These are phyloP conservation scores for Eremomyces bilateralis DNA, from an alignment of 495 filamentous ascomycete species.

Conservation along the genomic window DNA sequence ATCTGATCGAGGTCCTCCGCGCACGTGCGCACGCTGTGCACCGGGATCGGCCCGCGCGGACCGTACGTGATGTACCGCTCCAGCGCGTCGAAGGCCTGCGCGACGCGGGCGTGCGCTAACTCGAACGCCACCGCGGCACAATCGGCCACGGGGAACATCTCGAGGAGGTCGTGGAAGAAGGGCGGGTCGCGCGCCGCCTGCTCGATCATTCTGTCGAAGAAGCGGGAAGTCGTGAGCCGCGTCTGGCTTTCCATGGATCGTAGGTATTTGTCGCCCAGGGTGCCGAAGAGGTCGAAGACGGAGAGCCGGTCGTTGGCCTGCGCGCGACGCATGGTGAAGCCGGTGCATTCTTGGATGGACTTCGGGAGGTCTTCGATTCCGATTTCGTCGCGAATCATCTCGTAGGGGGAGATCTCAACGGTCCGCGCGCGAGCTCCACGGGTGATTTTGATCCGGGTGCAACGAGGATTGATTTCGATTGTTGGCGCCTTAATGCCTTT, in stretches of 20 bases:
- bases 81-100: slow-evolving; percentile 7
- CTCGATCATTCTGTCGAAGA: not conserved
- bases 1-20: slow-evolving; percentile 6
- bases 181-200: not conserved
- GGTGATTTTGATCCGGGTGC: too few species aligned
- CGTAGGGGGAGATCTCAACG: too few species aligned
- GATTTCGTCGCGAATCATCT: too few species aligned
- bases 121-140: slow-evolving; percentile 9
- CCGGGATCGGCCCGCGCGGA: slow-evolving; percentile 1
- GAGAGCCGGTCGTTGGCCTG: slow-evolving; percentile 13
- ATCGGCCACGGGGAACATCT: too few species aligned
- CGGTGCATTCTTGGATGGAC: not conserved
- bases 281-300: slow-evolving; percentile 9
- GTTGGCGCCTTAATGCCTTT: too few species aligned
- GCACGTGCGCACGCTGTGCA: slow-evolving; percentile 6
- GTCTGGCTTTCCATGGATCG: slow-evolving; percentile 5
- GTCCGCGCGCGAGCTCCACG: too few species aligned
- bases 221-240: not conserved
- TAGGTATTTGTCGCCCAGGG: too few species aligned
- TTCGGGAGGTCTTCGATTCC: too few species aligned
- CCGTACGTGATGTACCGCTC: slow-evolving; percentile 8
- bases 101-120: slow-evolving; percentile 8
- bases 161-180: slow-evolving; percentile 6
- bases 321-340: not conserved
- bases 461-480: too few species aligned